Conservation (phyloP, 73 alveolate species). For the Urostyla sp. region DNA sequence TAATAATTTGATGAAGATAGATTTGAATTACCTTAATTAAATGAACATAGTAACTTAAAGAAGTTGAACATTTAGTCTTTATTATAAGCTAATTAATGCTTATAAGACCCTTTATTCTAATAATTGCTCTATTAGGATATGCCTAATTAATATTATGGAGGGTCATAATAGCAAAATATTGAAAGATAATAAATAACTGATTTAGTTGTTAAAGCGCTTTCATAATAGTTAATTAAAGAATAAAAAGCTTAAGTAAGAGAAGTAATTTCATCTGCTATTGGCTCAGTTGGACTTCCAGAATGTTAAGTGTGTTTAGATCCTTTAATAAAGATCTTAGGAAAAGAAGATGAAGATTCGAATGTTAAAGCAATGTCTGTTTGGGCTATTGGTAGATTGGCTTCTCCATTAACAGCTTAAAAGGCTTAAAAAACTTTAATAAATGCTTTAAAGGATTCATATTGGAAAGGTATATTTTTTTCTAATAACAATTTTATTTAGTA, state of each 20-base stretch:
- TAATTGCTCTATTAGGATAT: background rate
- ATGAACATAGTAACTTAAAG: conserved; percentile 38
- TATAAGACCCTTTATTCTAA: conserved; percentile 33
- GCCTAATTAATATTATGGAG: conserved; percentile 2
- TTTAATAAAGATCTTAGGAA: conserved; percentile 64
- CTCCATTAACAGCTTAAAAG: conserved; percentile 81
- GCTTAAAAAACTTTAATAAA: conserved; percentile 68
- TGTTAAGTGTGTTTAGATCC: conserved; percentile 80
- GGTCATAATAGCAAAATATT: background rate
- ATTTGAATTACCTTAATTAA: background rate
- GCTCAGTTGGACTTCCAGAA: conserved; percentile 93
- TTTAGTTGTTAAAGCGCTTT: background rate
- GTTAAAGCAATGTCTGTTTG: conserved; percentile 91
- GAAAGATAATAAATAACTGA: conserved; percentile 20
- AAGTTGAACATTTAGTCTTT: conserved; percentile 60
- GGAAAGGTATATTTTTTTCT: no score
- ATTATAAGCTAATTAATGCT: conserved; percentile 50
- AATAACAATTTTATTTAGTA: no score
- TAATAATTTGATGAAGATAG: conserved; percentile 75
- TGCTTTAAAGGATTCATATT: conserved; percentile 84
- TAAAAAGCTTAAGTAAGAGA: conserved; percentile 81
- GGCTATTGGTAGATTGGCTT: conserved; percentile 92
- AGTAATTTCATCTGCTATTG: conserved; percentile 87
- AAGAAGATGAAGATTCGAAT: conserved; percentile 79
- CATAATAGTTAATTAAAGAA: conserved; percentile 6